Evolutionary conservation across 192 early-diverging fungal species (phyloP), one percentile per base, ranked within the genome.

Genomic region (Haplosporangium gracile): DNA sequence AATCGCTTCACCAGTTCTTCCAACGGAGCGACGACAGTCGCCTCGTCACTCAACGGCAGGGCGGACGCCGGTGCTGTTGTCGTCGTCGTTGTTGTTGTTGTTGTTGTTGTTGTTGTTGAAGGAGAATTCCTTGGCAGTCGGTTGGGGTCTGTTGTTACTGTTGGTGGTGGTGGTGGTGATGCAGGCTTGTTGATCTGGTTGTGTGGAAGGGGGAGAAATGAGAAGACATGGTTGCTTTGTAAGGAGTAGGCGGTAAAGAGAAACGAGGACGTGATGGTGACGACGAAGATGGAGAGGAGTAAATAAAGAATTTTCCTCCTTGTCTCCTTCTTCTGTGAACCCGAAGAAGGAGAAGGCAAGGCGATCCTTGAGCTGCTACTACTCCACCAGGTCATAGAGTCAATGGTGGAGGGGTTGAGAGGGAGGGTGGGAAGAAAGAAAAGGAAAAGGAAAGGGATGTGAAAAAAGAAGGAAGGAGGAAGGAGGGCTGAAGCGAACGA

Each of bases 1-100:
- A 79, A 68, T 10, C 82, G 47, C 18, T 72, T 70, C 9, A 82
- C 75, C 49, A 82, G 75, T 10, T 65, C 60, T 32, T 65, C 26
- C 26, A 65, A 29, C 13, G 60, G 60, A 11, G 29, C 13, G 3
- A 65, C 60, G 5, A n/a, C 24, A 26, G 57, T 65, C 5, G 49
- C 49, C 16, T 22, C 49, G 18, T 51, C 0, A 18, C 16, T 51
- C 49, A 18, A 51, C 18, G 49, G 49, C 49, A 22, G 18, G n/a
- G 0, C 10, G 29, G 4, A 26, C 32, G n/a, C 11, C 7, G 26
- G 55, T 60, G 55, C 2, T 10, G n/a, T 29, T 63, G n/a, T 29
- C 29, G n/a, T 11, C 11, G 57, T 29, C 7, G 57, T 32, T 57
- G 24, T 57, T 57, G 55, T 57, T 26, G 24, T 24, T 57, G 55